Percentiles rank a stretch among this genome's conserved stretches.
These are phyloP conservation scores for Actinidia arguta DNA, from an alignment of 179 eudicot genomes.

Conservation along the genomic window DNA sequence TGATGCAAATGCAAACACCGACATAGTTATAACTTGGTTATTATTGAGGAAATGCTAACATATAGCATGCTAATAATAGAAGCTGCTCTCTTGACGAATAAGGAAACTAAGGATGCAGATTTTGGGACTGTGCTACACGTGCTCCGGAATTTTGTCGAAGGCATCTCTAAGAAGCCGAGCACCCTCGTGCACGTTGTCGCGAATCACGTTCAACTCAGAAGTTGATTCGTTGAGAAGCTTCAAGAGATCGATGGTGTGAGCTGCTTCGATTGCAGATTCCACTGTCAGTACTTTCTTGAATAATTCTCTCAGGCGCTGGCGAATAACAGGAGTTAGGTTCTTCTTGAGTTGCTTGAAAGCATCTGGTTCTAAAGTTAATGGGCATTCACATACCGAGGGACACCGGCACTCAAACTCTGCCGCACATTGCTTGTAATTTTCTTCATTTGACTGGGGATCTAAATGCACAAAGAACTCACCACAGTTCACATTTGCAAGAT, in stretches of 20 bases:
- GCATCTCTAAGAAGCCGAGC: background rate
- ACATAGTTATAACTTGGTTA: too few species aligned
- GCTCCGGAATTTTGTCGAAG: background rate
- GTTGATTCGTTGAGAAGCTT: background rate
- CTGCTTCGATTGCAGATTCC: background rate
- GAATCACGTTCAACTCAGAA: background rate
- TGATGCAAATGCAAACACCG: too few species aligned
- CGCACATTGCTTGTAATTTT: background rate
- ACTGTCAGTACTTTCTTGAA: background rate
- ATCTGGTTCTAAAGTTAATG: background rate
- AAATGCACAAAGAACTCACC: background rate
- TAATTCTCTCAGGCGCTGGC: background rate
- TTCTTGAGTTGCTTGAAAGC: background rate
- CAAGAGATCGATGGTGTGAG: background rate
- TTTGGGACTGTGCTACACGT: background rate
- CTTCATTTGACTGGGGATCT: background rate
- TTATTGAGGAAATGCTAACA: too few species aligned
- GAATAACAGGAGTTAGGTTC: background rate
- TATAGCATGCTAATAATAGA: too few species aligned
- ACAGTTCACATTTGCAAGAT: too few species aligned
- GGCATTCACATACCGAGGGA: background rate
- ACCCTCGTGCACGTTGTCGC: background rate
- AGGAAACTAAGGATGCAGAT: too few species aligned
- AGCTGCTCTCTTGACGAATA: too few species aligned
- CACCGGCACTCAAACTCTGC: background rate